These are phyloP conservation scores for Setomelanomma holmii DNA, from an alignment of 2,329 filamentous ascomycete species.

Conservation along the genomic window DNA sequence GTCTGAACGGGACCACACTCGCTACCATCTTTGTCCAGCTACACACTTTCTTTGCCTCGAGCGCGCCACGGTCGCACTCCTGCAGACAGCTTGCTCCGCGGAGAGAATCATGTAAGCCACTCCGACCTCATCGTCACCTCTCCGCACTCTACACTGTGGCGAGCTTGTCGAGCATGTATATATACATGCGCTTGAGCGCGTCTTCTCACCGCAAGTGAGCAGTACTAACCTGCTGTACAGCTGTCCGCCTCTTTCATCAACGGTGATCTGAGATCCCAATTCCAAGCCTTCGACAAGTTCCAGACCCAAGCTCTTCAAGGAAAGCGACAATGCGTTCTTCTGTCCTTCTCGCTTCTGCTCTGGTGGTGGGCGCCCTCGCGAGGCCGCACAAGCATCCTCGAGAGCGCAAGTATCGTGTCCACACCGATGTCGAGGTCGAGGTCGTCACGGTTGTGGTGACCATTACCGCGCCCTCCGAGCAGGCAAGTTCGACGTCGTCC, in stretches of 20 bases:
- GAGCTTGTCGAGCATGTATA: slow-evolving; percentile 7
- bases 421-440: slow-evolving; percentile 30
- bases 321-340: slow-evolving; percentile 36
- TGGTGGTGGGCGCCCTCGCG: slow-evolving; percentile 36
- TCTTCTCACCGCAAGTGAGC: background rate
- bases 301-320: slow-evolving; percentile 9
- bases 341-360: slow-evolving; percentile 30
- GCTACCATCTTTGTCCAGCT: slow-evolving; percentile 27
- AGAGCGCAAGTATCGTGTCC: slow-evolving; percentile 26
- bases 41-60: slow-evolving; percentile 26
- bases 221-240: slow-evolving; percentile 19
- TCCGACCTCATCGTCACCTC: background rate
- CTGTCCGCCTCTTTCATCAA: slow-evolving; percentile 8
- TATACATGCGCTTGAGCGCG: slow-evolving; percentile 1
- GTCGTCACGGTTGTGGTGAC: slow-evolving; percentile 30
- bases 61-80: slow-evolving; percentile 24
- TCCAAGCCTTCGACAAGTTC: slow-evolving; percentile 4
- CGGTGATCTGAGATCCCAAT: slow-evolving; percentile 17
- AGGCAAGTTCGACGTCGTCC: slow-evolving; percentile 5
- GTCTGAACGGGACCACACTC: slow-evolving; percentile 33
- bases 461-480: slow-evolving; percentile 6
- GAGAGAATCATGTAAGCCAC: slow-evolving; percentile 19
- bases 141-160: slow-evolving; percentile 4
- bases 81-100: slow-evolving; percentile 4
- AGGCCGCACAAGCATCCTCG: slow-evolving; percentile 18